These are phyloP conservation scores for Hypomyces rosellus DNA, from an alignment of 2,329 filamentous ascomycete species.

Conservation along the genomic window DNA sequence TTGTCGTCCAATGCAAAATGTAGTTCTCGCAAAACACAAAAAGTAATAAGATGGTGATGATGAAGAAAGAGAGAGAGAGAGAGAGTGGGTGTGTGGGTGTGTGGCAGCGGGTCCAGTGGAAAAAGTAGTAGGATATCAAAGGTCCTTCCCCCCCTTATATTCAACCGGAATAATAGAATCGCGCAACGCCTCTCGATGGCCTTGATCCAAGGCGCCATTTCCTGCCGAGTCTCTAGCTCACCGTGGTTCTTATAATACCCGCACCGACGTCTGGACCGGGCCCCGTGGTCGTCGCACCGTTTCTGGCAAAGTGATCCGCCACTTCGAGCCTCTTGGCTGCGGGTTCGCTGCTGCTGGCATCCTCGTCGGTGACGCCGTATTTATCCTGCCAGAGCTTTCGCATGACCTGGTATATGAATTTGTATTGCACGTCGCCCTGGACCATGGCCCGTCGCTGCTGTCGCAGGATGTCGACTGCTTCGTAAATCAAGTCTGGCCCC, in stretches of 20 bases:
- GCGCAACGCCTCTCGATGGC: slow-evolving; percentile 9
- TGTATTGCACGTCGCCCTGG: slow-evolving; percentile 76
- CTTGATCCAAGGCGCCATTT: background rate
- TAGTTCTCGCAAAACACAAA: background rate
- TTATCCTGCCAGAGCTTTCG: slow-evolving; percentile 66
- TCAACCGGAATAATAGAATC: background rate
- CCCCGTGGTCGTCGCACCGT: background rate
- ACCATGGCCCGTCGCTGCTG: slow-evolving; percentile 95
- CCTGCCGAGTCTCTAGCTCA: slow-evolving; percentile 10
- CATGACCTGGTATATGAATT: slow-evolving; percentile 84
- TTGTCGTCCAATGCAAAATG: background rate
- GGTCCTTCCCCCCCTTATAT: no score
- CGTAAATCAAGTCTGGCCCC: slow-evolving; percentile 60
- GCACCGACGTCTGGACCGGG: background rate
- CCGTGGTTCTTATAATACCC: background rate
- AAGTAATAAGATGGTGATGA: background rate
- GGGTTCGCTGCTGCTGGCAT: slow-evolving; percentile 33
- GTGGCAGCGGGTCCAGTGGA: no score
- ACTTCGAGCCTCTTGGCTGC: slow-evolving; percentile 49
- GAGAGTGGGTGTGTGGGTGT: no score
- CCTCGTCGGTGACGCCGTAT: slow-evolving; percentile 39
- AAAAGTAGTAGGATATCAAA: no score
- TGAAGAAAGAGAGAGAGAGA: background rate
- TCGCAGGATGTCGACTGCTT: slow-evolving; percentile 72
- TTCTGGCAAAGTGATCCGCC: slow-evolving; percentile 35